Conservation (phyloP, 2,329 filamentous ascomycete species). For the Fusarium pseudograminearum region DNA sequence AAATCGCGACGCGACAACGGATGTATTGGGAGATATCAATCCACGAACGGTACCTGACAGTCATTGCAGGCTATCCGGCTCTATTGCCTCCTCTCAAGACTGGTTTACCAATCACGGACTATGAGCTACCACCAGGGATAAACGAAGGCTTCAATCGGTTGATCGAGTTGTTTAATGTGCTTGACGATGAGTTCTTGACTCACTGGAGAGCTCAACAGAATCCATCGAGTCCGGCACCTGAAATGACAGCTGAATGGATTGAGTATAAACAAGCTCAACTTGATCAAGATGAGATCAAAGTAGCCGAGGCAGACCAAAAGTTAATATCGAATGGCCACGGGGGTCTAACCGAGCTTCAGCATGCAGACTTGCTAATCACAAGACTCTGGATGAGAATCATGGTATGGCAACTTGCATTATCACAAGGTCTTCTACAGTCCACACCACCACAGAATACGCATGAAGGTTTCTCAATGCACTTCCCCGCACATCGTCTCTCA, state of each 20-base stretch:
- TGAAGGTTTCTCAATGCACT: conserved; percentile 55
- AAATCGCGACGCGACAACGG: conserved; percentile 52
- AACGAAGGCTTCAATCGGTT: conserved; percentile 55
- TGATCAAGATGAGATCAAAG: conserved; percentile 53
- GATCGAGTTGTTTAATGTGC: conserved; percentile 53
- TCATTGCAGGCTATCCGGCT: conserved; percentile 60
- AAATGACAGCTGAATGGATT: conserved; percentile 55
- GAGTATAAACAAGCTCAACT: conserved; percentile 57
- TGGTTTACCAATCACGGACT: conserved; percentile 48
- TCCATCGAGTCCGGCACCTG: conserved; percentile 13
- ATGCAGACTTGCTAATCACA: conserved; percentile 56
- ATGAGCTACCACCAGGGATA: conserved; percentile 50
- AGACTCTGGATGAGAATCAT: conserved; percentile 57
- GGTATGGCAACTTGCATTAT: conserved; percentile 57
- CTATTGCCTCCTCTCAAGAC: conserved; percentile 49
- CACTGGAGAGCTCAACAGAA: conserved; percentile 53
- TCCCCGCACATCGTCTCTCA: conserved; percentile 55
- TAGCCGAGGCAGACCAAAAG: conserved; percentile 45
- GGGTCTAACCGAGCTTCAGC: conserved; percentile 54
- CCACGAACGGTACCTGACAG: conserved; percentile 67
- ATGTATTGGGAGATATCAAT: conserved; percentile 68
- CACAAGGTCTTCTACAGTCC: conserved; percentile 54
- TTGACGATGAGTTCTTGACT: conserved; percentile 55
- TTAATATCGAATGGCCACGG: conserved; percentile 44
- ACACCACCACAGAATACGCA: conserved; percentile 50